Conservation (phyloP, 345 rosid species). For the Sonneratia alba region DNA sequence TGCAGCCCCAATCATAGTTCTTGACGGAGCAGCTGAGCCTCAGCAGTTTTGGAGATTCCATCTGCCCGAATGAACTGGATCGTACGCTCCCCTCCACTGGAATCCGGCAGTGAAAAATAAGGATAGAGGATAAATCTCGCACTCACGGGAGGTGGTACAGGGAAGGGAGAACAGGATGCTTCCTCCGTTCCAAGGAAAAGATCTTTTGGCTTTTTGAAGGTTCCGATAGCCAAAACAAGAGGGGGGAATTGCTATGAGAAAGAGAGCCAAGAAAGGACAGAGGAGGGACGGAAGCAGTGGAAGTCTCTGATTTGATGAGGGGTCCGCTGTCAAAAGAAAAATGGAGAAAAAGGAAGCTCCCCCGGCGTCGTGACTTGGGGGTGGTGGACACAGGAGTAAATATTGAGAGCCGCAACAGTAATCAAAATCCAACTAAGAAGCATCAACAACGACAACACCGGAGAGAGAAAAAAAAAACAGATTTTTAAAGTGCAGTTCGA, state of each 20-base stretch:
- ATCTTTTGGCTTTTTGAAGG: background rate
- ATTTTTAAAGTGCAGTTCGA: too few relatives aligned
- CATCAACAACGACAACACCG: too few relatives aligned
- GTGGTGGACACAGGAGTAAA: too few relatives aligned
- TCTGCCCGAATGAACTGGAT: background rate
- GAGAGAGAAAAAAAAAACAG: too few relatives aligned
- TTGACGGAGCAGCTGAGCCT: constrained; percentile 66
- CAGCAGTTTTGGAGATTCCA: constrained; percentile 13
- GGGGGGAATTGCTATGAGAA: constrained; percentile 17
- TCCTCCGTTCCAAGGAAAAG: background rate
- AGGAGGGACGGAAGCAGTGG: too few relatives aligned
- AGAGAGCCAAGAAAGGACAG: background rate
- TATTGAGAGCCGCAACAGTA: too few relatives aligned
- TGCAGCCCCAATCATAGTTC: constrained; percentile 79
- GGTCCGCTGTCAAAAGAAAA: background rate
- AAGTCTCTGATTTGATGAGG: background rate
- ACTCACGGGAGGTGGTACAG: background rate
- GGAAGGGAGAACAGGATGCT: background rate
- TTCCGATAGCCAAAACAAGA: constrained; percentile 8
- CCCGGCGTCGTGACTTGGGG: too few relatives aligned
- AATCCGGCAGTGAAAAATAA: background rate
- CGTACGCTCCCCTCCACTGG: background rate
- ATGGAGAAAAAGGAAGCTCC: background rate
- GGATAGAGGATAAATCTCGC: background rate
- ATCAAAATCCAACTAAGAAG: too few relatives aligned